A percentile compares a stretch with the other conserved stretches of the same genome.
These are phyloP conservation scores for Coemansia sp. DNA, from an alignment of 192 early-diverging fungal genomes.

Conservation along the genomic window DNA sequence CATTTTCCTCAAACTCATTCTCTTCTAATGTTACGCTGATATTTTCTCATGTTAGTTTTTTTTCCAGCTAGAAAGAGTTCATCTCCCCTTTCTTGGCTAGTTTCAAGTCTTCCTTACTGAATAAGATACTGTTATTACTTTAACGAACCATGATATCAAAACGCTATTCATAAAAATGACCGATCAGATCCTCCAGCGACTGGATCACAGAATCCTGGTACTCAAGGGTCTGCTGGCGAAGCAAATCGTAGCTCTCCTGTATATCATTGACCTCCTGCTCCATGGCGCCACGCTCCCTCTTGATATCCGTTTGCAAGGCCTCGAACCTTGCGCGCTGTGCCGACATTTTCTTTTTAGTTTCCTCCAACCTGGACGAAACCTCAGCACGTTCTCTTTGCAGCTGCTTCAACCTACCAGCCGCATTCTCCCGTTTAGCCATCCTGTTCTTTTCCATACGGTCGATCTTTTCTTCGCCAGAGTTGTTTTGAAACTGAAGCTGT, in stretches of 20 bases:
- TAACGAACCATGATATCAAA: not conserved
- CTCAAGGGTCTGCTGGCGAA: conserved; percentile 49
- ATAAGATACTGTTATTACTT: not conserved
- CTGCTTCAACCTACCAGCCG: conserved; percentile 12
- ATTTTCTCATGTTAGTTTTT: too few relatives aligned
- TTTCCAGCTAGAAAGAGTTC: too few relatives aligned
- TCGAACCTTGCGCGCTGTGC: conserved; percentile 40
- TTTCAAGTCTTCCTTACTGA: not conserved
- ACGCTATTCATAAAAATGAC: conserved; percentile 30
- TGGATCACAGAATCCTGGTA: conserved; percentile 52
- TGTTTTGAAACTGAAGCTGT: conserved; percentile 46
- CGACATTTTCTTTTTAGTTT: conserved; percentile 28
- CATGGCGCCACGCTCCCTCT: conserved; percentile 32
- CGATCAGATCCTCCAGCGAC: conserved; percentile 45
- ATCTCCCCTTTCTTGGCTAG: not conserved
- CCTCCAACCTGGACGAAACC: conserved; percentile 29
- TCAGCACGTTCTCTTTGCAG: conserved; percentile 42
- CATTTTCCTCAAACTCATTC: conserved; percentile 4
- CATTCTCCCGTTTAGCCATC: conserved; percentile 38
- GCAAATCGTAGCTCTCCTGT: conserved; percentile 36
- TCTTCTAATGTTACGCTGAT: not conserved
- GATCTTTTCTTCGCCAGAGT: conserved; percentile 48
- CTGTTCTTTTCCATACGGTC: conserved; percentile 42
- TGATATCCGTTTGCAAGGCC: conserved; percentile 27
- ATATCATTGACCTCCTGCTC: conserved; percentile 37